Evolutionary conservation across 106 monocot species (phyloP).

Genomic region (Apostasia ramifera): DNA sequence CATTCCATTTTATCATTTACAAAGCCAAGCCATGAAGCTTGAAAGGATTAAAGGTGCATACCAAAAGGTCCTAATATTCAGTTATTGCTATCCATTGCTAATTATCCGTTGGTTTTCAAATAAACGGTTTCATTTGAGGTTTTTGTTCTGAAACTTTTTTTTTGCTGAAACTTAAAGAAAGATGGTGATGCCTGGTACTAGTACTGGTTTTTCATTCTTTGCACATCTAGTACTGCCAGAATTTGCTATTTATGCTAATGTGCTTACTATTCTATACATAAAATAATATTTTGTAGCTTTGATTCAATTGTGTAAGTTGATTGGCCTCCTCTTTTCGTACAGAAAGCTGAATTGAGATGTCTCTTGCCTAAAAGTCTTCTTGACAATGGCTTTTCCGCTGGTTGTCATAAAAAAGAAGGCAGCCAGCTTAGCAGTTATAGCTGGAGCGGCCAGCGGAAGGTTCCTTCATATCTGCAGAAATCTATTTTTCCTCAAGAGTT

Average conservation of each 20-base stretch:
- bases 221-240: neutral
- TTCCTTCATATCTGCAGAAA: conserved; percentile 67
- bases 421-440: conserved; percentile 40
- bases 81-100: too few relatives aligned
- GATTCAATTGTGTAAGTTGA: neutral
- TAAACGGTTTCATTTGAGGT: too few relatives aligned
- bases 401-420: conserved; percentile 4
- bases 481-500: conserved; percentile 85
- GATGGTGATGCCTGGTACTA: too few relatives aligned
- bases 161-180: too few relatives aligned
- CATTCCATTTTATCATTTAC: too few relatives aligned
- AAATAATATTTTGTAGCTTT: neutral
- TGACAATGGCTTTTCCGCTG: conserved; percentile 56
- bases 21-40: too few relatives aligned
- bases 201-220: neutral
- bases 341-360: conserved; percentile 92
- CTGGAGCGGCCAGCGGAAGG: conserved; percentile 88
- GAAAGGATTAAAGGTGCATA: too few relatives aligned
- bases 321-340: conserved; percentile 13
- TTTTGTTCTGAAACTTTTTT: too few relatives aligned
- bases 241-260: neutral
- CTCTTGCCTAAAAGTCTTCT: conserved; percentile 71
- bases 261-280: neutral
- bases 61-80: too few relatives aligned
- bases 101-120: too few relatives aligned